Conservation (phyloP, 1,284 basidiomycete species). For the Mycena sp. region DNA sequence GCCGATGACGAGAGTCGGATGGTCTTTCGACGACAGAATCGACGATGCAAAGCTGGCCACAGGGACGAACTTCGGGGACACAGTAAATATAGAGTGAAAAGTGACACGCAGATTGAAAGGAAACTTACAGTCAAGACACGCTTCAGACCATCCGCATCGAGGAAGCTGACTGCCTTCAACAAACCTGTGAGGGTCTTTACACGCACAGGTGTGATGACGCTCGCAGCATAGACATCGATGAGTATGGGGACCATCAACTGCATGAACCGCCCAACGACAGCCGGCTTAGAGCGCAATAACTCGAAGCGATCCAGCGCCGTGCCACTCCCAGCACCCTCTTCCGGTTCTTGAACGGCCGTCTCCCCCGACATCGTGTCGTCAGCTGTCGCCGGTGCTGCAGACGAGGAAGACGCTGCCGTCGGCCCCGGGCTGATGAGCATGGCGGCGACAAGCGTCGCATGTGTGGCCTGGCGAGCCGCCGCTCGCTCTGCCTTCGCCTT, state of each 20-base stretch:
- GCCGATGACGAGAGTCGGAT: slow-evolving; percentile 84
- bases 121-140: slow-evolving; percentile 73
- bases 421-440: slow-evolving; percentile 40
- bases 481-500: slow-evolving; percentile 82
- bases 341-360: slow-evolving; percentile 44
- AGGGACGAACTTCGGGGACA: slow-evolving; percentile 83
- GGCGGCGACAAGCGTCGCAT: slow-evolving; percentile 41
- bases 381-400: slow-evolving; percentile 26
- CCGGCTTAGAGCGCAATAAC: slow-evolving; percentile 77
- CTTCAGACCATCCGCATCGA: slow-evolving; percentile 81
- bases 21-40: slow-evolving; percentile 91
- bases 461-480: slow-evolving; percentile 65
- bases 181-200: slow-evolving; percentile 88
- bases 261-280: slow-evolving; percentile 86
- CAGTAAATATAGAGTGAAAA: slow-evolving; percentile 27
- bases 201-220: slow-evolving; percentile 86
- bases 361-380: slow-evolving; percentile 37
- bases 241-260: slow-evolving; percentile 89
- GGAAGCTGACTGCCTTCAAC: slow-evolving; percentile 89
- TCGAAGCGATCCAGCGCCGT: slow-evolving; percentile 66
- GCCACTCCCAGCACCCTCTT: slow-evolving; percentile 36
- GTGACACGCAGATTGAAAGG: neutral
- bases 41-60: slow-evolving; percentile 93
- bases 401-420: slow-evolving; percentile 39
- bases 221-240: slow-evolving; percentile 95